Percentiles rank a stretch among this genome's conserved stretches.
phyloP scores from a whole-genome alignment of 495 filamentous ascomycete genomes.

The Xylaria cubensis region DNA sequence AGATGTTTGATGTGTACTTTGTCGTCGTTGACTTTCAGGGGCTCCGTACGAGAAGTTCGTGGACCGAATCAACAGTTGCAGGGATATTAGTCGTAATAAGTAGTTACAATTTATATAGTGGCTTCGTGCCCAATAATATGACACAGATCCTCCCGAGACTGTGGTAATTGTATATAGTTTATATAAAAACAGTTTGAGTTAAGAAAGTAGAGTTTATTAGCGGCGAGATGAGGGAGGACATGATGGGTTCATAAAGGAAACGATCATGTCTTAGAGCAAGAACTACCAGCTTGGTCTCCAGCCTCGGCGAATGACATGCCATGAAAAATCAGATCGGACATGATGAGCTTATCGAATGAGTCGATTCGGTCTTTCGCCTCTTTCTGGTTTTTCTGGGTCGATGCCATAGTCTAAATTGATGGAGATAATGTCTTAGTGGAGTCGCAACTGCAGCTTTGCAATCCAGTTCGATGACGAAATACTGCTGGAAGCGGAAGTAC shows the following conservation, averaged over 20 bases:
- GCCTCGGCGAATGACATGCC: conserved; percentile 16
- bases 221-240: not conserved
- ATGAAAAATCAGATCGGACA: not conserved
- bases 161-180: not conserved
- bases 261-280: not conserved
- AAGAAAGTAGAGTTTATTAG: conserved; percentile 2
- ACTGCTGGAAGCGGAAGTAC: conserved; percentile 2
- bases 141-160: not conserved
- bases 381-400: conserved; percentile 11
- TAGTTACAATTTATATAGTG: not conserved
- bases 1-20: not conserved
- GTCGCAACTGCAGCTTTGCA: not conserved
- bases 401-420: not conserved
- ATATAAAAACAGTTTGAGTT: not conserved
- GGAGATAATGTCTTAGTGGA: not conserved
- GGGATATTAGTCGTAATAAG: not conserved
- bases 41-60: not conserved
- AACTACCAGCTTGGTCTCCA: not conserved
- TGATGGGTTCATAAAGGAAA: conserved; percentile 16
- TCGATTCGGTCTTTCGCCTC: conserved; percentile 23
- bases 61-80: not conserved
- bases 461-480: conserved; percentile 13
- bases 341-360: not conserved
- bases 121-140: not conserved
- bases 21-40: not conserved